Evolutionary conservation across 164 flowering plant species (phyloP).

Genomic region (Nymphaea thermarum): DNA sequence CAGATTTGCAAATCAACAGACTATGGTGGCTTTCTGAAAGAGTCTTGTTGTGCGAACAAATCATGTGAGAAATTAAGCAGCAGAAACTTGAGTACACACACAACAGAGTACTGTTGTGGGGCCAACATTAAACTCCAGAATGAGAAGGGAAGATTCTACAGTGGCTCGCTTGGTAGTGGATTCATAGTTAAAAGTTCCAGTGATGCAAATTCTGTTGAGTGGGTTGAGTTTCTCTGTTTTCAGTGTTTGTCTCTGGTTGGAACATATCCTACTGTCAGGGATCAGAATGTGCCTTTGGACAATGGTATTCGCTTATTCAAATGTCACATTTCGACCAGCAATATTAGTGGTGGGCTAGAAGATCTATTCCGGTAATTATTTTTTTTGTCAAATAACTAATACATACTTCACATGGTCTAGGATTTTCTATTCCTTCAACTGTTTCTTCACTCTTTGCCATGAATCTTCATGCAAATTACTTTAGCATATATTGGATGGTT

Average conservation of each 20-base stretch:
- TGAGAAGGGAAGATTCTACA: slow-evolving; percentile 38
- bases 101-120: not conserved
- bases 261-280: slow-evolving; percentile 41
- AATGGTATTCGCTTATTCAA: slow-evolving; percentile 74
- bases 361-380: slow-evolving; percentile 54
- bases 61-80: not conserved
- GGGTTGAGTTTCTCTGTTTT: slow-evolving; percentile 55
- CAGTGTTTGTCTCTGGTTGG: slow-evolving; percentile 67
- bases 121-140: slow-evolving; percentile 10
- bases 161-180: slow-evolving; percentile 65
- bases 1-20: not conserved
- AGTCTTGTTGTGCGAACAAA: slow-evolving; percentile 18
- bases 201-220: slow-evolving; percentile 51
- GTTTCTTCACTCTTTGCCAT: not conserved
- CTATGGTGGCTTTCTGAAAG: slow-evolving; percentile 2
- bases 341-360: slow-evolving; percentile 26
- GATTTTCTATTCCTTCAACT: not conserved
- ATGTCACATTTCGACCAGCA: slow-evolving; percentile 57
- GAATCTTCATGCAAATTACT: too few species aligned
- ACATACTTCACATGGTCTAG: not conserved
- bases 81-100: not conserved
- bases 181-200: slow-evolving; percentile 56
- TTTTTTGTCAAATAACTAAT: not conserved
- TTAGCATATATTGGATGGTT: too few species aligned
- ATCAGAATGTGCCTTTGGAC: slow-evolving; percentile 38